Base-by-base conservation (phyloP, 2,329 filamentous ascomycete species). In the Parastagonospora nodorum region DNA sequence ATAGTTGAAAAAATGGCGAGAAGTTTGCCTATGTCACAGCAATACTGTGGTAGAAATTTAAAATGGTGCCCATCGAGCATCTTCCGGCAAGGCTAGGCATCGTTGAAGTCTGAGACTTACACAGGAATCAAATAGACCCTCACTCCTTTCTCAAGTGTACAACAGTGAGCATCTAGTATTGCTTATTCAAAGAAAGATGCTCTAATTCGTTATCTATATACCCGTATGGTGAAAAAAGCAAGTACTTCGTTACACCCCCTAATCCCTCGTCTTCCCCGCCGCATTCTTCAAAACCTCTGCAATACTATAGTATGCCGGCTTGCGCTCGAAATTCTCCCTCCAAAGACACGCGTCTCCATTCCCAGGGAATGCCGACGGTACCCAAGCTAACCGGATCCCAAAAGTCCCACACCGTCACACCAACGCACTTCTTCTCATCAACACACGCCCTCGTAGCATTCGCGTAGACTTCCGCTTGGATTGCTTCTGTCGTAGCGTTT, bases 401-500 rank as follows among this genome's bases (percentile, higher is more conserved):
- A 49, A 74, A 76, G 42, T 76, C 75, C 75, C 75, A 77, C 5
- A 72, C 71, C 0, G 73, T 75, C 5, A 77, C 63, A 6, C 74
- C 74, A 9, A 76, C 68, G 54, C 75, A 77, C 38, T 60, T 54
- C 31, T 67, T 42, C 30, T 66, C 64, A 42, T 72, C 66, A 5
- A 72, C 62, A 57, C 75, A 77, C 12, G 74, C 72, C 15, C 61
- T 59, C 4, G 73, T 69, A 4, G 64, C 59, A 31, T 64, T 61
- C 6, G 65, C 75, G 53, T 82, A 85, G 42, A 80, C 78, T 14
- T 63, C 60, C 0, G 76, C 77, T 69, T 86, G 83, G 24, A 76
- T 74, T 12, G 68, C 64, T 14, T 77, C 66, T 28, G 74, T 74
- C 1, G 73, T 63, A 1, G 67, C 62, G 3, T 71, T 76, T 3